phyloP scores from a whole-genome alignment of 2,329 filamentous ascomycete species.

The Cylindrodendrum hubeiense region DNA sequence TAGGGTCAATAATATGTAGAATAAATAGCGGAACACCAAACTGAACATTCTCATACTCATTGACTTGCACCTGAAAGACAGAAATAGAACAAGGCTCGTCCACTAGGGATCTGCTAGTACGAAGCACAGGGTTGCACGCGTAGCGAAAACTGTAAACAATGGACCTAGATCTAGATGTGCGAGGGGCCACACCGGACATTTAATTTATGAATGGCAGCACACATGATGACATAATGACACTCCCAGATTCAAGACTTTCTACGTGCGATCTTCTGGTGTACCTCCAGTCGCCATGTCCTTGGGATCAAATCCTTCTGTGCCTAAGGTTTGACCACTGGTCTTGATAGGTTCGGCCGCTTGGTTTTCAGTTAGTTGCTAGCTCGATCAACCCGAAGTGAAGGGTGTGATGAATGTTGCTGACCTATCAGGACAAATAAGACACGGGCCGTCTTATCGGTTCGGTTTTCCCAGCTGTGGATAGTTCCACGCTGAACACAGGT shows the following conservation, averaged over 20 bases:
- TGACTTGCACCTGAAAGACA: no score
- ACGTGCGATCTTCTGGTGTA: no score
- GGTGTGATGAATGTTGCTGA: neutral
- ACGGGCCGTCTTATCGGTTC: neutral
- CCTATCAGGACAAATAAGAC: neutral
- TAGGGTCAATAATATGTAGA: neutral
- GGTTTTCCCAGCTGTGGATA: neutral
- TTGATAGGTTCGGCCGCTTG: neutral
- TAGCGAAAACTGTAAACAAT: no score
- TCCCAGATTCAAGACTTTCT: no score
- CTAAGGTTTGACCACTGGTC: neutral
- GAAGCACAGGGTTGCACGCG: no score
- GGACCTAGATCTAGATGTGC: no score
- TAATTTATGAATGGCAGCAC: no score
- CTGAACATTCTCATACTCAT: neutral
- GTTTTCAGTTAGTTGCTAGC: neutral
- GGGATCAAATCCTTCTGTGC: neutral
- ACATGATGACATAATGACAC: no score
- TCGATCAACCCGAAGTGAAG: neutral
- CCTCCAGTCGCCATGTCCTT: neutral
- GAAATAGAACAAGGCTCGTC: no score
- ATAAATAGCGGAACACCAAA: neutral
- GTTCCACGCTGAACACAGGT: neutral
- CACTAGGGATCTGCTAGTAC: no score
- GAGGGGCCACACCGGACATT: no score